Evolutionary conservation across 805 yeast species (phyloP).

Genomic region (Tetrapisispora phaffii): DNA sequence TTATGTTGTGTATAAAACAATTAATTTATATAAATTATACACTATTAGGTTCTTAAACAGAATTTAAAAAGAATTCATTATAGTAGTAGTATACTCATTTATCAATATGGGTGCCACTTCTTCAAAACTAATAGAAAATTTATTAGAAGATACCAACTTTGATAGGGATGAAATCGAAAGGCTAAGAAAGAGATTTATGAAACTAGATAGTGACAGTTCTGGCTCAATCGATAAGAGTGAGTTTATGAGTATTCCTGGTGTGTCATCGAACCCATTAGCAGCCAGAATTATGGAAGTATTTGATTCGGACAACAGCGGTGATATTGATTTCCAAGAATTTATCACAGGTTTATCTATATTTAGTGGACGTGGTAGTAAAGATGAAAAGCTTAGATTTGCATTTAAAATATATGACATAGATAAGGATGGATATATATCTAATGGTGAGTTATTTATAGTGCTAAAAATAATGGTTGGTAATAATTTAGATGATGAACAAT

Average conservation of each 20-base stretch:
- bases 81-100: not conserved
- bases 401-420: slow-evolving; percentile 93
- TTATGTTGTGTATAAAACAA: too few species aligned
- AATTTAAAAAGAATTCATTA: not conserved
- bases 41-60: too few species aligned
- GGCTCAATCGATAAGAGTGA: slow-evolving; percentile 89
- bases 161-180: slow-evolving; percentile 88
- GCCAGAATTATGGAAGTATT: slow-evolving; percentile 84
- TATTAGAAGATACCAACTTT: slow-evolving; percentile 76
- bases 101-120: slow-evolving; percentile 48
- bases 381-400: slow-evolving; percentile 79
- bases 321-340: slow-evolving; percentile 91
- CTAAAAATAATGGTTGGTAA: slow-evolving; percentile 95
- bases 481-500: slow-evolving; percentile 72
- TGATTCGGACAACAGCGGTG: slow-evolving; percentile 87
- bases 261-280: slow-evolving; percentile 82
- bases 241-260: slow-evolving; percentile 87
- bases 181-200: slow-evolving; percentile 86
- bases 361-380: slow-evolving; percentile 69
- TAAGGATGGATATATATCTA: slow-evolving; percentile 87
- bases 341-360: slow-evolving; percentile 79
- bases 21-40: too few species aligned
- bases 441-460: slow-evolving; percentile 88
- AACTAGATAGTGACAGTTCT: slow-evolving; percentile 82
- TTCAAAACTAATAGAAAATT: slow-evolving; percentile 52